phyloP scores from a whole-genome alignment of 2,329 filamentous ascomycete genomes.

The Pseudofabraea citricarpa region DNA sequence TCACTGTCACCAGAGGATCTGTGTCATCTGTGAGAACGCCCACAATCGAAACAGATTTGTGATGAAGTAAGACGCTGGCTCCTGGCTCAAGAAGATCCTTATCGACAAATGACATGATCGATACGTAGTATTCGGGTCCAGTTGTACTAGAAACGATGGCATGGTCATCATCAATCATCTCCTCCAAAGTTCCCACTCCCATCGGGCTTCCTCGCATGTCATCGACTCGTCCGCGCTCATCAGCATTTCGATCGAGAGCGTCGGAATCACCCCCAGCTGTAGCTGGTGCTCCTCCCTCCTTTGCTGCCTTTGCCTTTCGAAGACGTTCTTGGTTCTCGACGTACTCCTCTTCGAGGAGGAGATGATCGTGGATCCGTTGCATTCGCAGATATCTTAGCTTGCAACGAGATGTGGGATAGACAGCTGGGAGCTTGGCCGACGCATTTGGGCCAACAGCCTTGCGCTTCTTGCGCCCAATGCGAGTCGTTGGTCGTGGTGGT shows the following conservation, averaged over 20 bases:
- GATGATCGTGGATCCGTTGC: constrained; percentile 97
- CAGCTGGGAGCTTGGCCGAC: constrained; percentile 86
- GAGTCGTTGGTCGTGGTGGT: constrained; percentile 91
- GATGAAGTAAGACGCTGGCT: constrained; percentile 89
- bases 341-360: constrained; percentile 95
- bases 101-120: constrained; percentile 99
- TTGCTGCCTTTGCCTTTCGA: constrained; percentile 82
- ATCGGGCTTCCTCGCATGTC: constrained; percentile 98
- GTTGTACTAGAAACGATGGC: constrained; percentile 97
- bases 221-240: constrained; percentile 91
- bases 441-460: constrained; percentile 90
- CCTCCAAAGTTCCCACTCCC: constrained; percentile 95
- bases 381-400: constrained; percentile 95
- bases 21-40: constrained; percentile 95
- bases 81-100: constrained; percentile 97
- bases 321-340: constrained; percentile 98
- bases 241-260: constrained; percentile 78
- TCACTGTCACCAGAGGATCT: constrained; percentile 92
- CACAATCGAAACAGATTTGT: constrained; percentile 97
- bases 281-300: constrained; percentile 59
- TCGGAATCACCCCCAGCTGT: constrained; percentile 63
- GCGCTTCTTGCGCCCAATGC: constrained; percentile 98
- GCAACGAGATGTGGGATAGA: constrained; percentile 95
- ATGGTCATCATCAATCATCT: constrained; percentile 98
- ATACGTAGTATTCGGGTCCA: constrained; percentile 97